Evolutionary conservation across 2,329 filamentous ascomycete species (phyloP), one percentile per base, ranked within the genome.

Genomic region (Lachnellula subtilissima): DNA sequence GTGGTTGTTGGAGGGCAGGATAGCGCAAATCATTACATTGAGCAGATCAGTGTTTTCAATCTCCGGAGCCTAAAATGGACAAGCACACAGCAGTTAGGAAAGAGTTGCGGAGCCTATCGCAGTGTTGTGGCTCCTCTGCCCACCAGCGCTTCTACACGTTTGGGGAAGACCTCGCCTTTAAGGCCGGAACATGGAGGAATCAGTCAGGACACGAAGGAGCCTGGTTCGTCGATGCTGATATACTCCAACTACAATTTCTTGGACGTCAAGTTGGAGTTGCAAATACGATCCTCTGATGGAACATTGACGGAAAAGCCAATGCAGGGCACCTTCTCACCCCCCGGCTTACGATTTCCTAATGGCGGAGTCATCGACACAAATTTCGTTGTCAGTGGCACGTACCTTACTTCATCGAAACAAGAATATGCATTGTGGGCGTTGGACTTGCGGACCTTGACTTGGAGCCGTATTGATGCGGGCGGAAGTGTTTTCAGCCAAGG

Each of bases 221-320:
- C 80, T 0, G 82, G 81, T 6, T 84, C 83, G 1, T 86, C 84
- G 1, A 97, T 97, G 91, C 80, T 99, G 60, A 95, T 99, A 47
- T 99, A 99, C 72, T 97, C 93, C 23, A 99, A 99, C 70, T 99
- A 99, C 74, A 97, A 99, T 73, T 99, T 99, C 68, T 73, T 99
- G 54, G 93, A 99, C 66, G 94, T 99, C 63, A 97, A 96, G 71
- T 77, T 99, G 23, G 94, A 99, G 72, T 77, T 99, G 39, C 94
- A 97, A 72, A 84, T 99, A 48, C 84, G 94, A 52, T 79, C 88
- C 8, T 83, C 90, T 1, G 92, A 97, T 70, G 93, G 94, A 32
- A 85, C 84, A 0, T 75, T 99, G 52, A 83, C 85, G 1, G 94
- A 99, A 71, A 92, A 89, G 72, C 83, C 88, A 25, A 97, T 99